These are phyloP conservation scores for Heritiera littoralis DNA, from an alignment of 345 rosid species.

Conservation along the genomic window DNA sequence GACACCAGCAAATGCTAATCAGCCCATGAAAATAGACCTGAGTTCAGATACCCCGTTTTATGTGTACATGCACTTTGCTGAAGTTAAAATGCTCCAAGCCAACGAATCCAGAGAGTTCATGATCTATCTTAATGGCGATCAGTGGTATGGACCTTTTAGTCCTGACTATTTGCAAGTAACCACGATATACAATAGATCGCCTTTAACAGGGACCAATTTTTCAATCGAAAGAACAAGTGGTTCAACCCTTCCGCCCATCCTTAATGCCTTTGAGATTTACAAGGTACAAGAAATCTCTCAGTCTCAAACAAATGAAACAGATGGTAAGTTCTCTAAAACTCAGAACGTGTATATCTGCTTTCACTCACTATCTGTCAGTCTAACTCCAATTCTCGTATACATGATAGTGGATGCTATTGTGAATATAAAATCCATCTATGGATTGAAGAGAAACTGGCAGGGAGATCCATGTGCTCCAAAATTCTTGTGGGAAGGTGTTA, in stretches of 20 bases:
- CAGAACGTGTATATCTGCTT: not conserved
- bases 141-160: not conserved
- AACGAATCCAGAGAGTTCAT: conserved; percentile 32
- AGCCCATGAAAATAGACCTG: too few species aligned
- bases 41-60: not conserved
- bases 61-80: conserved; percentile 37
- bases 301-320: not conserved
- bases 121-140: conserved; percentile 11
- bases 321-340: conserved; percentile 11
- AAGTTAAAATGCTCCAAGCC: conserved; percentile 23
- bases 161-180: not conserved
- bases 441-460: conserved; percentile 46
- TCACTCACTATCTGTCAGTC: not conserved
- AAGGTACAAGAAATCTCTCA: not conserved
- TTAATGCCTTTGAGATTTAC: conserved; percentile 6
- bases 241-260: conserved; percentile 7
- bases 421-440: conserved; percentile 37
- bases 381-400: not conserved
- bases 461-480: conserved; percentile 56
- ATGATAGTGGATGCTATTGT: conserved; percentile 39
- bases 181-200: not conserved
- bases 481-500: conserved; percentile 49
- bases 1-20: conserved; percentile 2
- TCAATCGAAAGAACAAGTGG: not conserved
- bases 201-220: not conserved